Conservation (phyloP, 2,329 filamentous ascomycete genomes). For the Teratosphaeria destructans region DNA sequence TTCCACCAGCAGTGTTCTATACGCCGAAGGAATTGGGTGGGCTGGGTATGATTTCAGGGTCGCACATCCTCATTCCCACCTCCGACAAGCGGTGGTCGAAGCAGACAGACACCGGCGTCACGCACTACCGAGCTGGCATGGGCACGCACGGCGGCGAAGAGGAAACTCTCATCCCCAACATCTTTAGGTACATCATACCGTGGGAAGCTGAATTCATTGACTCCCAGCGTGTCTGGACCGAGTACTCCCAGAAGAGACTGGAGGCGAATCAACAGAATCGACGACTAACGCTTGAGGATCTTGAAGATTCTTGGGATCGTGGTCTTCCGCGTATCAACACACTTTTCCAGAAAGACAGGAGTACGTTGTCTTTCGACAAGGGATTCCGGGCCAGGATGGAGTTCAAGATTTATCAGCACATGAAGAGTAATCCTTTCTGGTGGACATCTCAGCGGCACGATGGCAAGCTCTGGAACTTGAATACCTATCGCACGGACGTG, state of each 20-base stretch:
- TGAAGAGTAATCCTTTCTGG: constrained; percentile 48
- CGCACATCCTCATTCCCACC: constrained; percentile 91
- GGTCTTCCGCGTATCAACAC: constrained; percentile 97
- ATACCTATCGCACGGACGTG: constrained; percentile 90
- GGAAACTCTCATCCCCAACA: constrained; percentile 95
- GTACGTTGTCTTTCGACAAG: constrained; percentile 95
- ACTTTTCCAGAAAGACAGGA: constrained; percentile 95
- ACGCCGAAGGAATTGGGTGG: constrained; percentile 96
- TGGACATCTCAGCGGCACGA: constrained; percentile 68
- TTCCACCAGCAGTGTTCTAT: constrained; percentile 96
- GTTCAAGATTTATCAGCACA: constrained; percentile 96
- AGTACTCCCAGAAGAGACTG: constrained; percentile 94
- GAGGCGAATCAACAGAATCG: constrained; percentile 97
- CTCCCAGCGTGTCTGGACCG: constrained; percentile 97
- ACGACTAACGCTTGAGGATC: constrained; percentile 83
- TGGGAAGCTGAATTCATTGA: constrained; percentile 99
- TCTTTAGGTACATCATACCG: constrained; percentile 97
- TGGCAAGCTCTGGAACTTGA: constrained; percentile 94
- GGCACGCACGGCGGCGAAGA: constrained; percentile 75
- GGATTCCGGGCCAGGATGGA: constrained; percentile 91
- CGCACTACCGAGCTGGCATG: constrained; percentile 95
- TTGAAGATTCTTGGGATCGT: constrained; percentile 97
- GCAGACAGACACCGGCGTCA: constrained; percentile 94
- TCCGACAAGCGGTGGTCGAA: constrained; percentile 98
- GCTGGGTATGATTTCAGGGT: constrained; percentile 96